These are phyloP conservation scores for Gossypium bickii DNA, from an alignment of 345 rosid species.

Conservation along the genomic window DNA sequence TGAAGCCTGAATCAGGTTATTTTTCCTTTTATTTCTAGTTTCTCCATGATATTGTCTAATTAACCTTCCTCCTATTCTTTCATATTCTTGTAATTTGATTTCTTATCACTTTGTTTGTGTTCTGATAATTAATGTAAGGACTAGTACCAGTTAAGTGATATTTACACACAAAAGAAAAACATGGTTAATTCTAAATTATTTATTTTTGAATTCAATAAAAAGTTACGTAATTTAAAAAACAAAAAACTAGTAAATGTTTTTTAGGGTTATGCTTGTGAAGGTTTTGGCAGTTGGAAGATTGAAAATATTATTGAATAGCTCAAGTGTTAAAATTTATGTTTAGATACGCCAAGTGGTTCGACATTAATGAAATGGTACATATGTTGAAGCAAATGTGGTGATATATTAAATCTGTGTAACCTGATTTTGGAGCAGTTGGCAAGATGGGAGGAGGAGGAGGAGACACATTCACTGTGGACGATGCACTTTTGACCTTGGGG, in stretches of 20 bases:
- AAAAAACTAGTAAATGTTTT: neutral
- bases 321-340: neutral
- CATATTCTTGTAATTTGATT: neutral
- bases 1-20: constrained; percentile 6
- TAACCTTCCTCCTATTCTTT: neutral
- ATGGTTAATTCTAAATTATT: neutral
- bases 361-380: neutral
- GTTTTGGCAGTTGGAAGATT: neutral
- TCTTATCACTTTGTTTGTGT: neutral
- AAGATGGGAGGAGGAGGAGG: constrained; percentile 37
- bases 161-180: neutral
- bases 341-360: neutral
- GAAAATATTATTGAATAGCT: neutral
- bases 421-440: neutral
- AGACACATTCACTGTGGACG: constrained; percentile 62
- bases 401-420: neutral
- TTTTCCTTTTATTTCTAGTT: neutral
- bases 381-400: neutral
- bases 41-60: neutral
- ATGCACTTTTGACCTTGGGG: constrained; percentile 71
- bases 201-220: neutral
- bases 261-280: neutral
- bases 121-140: neutral
- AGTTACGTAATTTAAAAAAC: neutral
- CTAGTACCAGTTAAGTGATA: neutral